Evolutionary conservation across 305 asterid genomes (phyloP), one percentile per base, ranked within the genome.

Genomic region (Fraxinus sp.): DNA sequence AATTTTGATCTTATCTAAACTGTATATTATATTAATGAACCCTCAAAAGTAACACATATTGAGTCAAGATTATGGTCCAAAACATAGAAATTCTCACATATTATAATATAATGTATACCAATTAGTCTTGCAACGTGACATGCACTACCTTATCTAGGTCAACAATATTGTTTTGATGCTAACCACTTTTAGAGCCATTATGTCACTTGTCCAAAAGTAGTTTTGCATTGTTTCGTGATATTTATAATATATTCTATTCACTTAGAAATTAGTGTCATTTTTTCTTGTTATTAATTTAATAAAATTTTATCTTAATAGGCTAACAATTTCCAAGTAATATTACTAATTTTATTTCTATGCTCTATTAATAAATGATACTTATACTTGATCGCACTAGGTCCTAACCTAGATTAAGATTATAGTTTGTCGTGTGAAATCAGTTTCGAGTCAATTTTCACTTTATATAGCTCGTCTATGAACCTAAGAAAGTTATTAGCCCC

Each of bases 111-210:
- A 11, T 68, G 35, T 70, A n/a, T 68, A 68, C 7, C 7, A 68
- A 68, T 68, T 26, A 30, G 71, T 76, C 36, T 5, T 62, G 16
- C 79, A 84, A 84, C 89, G 87, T 86, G 87, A 76, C 75, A 79
- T 41, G 77, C 89, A 87, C 87, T 80, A 82, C 75, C 73, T 78
- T 78, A 55, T 77, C 41, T 78, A 81, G 80, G 80, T 79, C 89
- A 77, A 76, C 84, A 66, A 74, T 37, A 16, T 77, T 71, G 16
- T 36, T 39, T 57, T 13, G 11, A 85, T 74, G 9, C 79, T 79
- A 62, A 26, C 64, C 26, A 80, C 44, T 26, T 20, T 37, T 66
- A 39, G 76, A 9, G 77, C 37, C 33, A 39, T 79, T 39, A 20
- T 64, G 57, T 79, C 55, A 66, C 76, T 70, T 41, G 77, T 30